Evolutionary conservation across 352 stramenopile genomes (phyloP).

Genomic region (Pythium rishiriense): DNA sequence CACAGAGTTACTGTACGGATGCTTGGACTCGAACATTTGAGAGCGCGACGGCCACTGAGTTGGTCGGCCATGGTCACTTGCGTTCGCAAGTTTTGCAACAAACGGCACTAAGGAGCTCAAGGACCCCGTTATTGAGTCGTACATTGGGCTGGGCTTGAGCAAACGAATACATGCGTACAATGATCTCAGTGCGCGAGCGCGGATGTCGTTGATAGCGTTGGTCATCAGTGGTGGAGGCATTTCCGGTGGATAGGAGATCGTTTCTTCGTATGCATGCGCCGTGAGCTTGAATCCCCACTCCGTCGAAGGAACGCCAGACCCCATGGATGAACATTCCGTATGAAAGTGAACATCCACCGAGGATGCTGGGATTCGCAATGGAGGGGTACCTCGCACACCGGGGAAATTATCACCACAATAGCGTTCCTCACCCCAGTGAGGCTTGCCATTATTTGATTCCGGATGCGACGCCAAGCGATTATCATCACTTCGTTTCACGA

Average conservation of each 20-base stretch:
- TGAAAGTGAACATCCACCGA: conserved; percentile 74
- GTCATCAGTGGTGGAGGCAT: conserved; percentile 36
- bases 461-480: conserved; percentile 16
- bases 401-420: conserved; percentile 78
- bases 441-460: conserved; percentile 25
- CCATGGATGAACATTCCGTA: conserved; percentile 47
- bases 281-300: conserved; percentile 87
- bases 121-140: not conserved
- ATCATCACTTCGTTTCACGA: conserved; percentile 48
- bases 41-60: conserved; percentile 50
- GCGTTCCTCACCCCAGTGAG: conserved; percentile 70
- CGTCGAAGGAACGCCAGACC: conserved; percentile 18
- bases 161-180: conserved; percentile 23
- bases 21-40: conserved; percentile 82
- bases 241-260: conserved; percentile 53
- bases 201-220: conserved; percentile 59
- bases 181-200: conserved; percentile 57
- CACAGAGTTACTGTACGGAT: conserved; percentile 83
- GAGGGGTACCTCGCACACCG: conserved; percentile 49
- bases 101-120: conserved; percentile 17
- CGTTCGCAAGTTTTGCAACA: conserved; percentile 49
- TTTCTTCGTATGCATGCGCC: conserved; percentile 66
- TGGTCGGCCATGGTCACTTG: conserved; percentile 39
- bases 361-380: conserved; percentile 62
- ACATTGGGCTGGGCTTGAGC: not conserved